phyloP scores from a whole-genome alignment of 2,329 filamentous ascomycete species.

The Hypoxylon sp. region DNA sequence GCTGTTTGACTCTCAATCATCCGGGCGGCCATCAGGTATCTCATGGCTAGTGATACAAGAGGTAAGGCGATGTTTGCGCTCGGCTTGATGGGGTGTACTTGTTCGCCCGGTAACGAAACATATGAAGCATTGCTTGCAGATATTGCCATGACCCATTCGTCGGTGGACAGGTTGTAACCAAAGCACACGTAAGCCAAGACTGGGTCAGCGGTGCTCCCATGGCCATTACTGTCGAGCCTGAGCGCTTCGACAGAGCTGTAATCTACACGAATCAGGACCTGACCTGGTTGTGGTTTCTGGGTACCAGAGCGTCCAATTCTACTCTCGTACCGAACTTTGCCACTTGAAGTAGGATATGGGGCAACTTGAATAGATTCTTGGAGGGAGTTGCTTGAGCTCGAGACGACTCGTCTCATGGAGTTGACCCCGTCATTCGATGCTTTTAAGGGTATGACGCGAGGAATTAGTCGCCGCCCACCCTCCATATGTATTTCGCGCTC shows the following conservation, averaged over 20 bases:
- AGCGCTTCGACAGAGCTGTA: constrained; percentile 58
- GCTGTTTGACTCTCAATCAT: constrained; percentile 31
- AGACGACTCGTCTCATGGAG: constrained; percentile 57
- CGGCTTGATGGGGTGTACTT: constrained; percentile 36
- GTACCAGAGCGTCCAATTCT: constrained; percentile 1
- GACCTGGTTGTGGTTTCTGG: not conserved
- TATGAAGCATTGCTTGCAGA: constrained; percentile 56
- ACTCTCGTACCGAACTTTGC: constrained; percentile 46
- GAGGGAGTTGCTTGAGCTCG: constrained; percentile 54
- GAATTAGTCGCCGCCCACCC: constrained; percentile 54
- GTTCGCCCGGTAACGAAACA: constrained; percentile 47
- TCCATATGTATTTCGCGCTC: constrained; percentile 60
- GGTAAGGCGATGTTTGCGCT: constrained; percentile 35
- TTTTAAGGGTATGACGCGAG: constrained; percentile 59
- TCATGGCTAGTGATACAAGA: constrained; percentile 49
- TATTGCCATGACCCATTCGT: constrained; percentile 51
- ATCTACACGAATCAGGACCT: constrained; percentile 52
- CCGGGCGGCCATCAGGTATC: constrained; percentile 44
- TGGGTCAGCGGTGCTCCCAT: not conserved
- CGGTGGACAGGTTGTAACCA: constrained; percentile 52
- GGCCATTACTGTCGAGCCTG: constrained; percentile 33
- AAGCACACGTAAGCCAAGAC: constrained; percentile 53
- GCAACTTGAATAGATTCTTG: constrained; percentile 53
- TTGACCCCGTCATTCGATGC: constrained; percentile 59
- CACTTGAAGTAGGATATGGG: constrained; percentile 31